Evolutionary conservation across 2,329 filamentous ascomycete genomes (phyloP).

Genomic region (Didymella glomerata): DNA sequence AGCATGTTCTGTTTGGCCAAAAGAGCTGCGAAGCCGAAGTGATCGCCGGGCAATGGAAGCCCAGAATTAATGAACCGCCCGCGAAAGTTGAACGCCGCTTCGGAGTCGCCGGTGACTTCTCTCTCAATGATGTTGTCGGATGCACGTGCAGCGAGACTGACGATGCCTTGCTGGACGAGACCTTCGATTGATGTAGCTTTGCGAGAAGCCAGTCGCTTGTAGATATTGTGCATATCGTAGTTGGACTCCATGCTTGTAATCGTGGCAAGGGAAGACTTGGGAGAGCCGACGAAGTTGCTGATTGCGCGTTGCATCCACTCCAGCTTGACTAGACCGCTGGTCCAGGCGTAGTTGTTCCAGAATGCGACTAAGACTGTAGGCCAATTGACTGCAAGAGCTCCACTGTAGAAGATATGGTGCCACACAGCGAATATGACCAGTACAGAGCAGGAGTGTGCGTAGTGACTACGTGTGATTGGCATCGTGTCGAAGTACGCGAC

Average conservation of each 20-base stretch:
- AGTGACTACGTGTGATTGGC: background rate
- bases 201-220: background rate
- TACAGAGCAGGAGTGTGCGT: background rate
- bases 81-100: background rate
- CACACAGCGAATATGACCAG: background rate
- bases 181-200: background rate
- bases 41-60: background rate
- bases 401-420: background rate
- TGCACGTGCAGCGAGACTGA: background rate
- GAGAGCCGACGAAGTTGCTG: background rate
- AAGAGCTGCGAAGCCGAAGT: background rate
- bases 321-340: background rate
- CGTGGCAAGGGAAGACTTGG: background rate
- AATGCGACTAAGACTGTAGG: background rate
- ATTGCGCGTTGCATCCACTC: background rate
- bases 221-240: background rate
- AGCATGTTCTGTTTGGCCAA: background rate
- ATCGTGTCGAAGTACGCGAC: background rate
- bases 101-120: background rate
- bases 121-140: background rate
- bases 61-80: background rate
- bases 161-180: background rate
- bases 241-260: background rate
- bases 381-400: background rate
- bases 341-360: background rate